Base-by-base conservation (phyloP, 2,329 filamentous ascomycete species). In the Knufia petricola region DNA sequence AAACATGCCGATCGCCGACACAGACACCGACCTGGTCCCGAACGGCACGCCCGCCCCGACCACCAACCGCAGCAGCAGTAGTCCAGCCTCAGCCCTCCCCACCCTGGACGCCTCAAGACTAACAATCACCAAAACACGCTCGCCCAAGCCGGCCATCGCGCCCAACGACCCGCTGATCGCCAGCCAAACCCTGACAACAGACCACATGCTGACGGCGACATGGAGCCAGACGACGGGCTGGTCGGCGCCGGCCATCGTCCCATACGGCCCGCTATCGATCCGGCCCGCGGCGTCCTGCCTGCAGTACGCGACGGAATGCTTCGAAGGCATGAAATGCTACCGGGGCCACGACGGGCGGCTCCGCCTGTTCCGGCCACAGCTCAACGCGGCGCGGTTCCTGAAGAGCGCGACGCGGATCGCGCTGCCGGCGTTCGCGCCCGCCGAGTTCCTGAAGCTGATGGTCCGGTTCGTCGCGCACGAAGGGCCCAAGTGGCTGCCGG, bases 271-370 rank as follows among this genome's bases (percentile, higher is more conserved):
- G 9, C 70, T 94, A 46, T 75, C 75, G 54, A 79, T 94, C 60
- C 84, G 87, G 71, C 87, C 87, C 30, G 89, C 84, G 3, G 85
- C 87, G 12, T 85, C 81, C 2, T 81, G 82, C 52, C 76, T 94
- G 52, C 87, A 94, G 74, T 94, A 94, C 68, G 87, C 87, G 9
- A 94, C 87, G 41, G 84, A 90, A 67, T 94, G 87, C 66, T 94
- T 94, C 69, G 87, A 94, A 69, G 87, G 87, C 10, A 74, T 82
- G 70, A 94, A 94, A 68, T 78, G 79, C 39, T 79, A 79, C 64
- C 81, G 78, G 61, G 69, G 81, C 63, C 67, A 76, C 56, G 84
- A 90, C 64, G 82, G 82, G 59, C 77, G 76, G 59, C 75, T 89
- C 48, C 81, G 85, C 51, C 70, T 89, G 49, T 90, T 90, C 76